Evolutionary conservation across 805 yeast genomes (phyloP).

Genomic region (Lachancea kluyveri): DNA sequence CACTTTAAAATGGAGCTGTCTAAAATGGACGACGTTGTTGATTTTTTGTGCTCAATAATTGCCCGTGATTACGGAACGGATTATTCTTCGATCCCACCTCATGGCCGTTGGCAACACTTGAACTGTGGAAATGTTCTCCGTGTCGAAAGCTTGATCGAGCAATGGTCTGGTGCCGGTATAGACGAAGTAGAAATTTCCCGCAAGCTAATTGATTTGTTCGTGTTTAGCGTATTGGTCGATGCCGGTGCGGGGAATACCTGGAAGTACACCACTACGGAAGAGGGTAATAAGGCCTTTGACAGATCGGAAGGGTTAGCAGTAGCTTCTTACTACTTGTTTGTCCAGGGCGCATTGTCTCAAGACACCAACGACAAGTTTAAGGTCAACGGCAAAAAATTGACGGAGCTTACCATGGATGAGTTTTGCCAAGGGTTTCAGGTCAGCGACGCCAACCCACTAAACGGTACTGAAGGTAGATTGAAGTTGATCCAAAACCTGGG

Average conservation of each 20-base stretch:
- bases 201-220: conserved; percentile 50
- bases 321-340: conserved; percentile 51
- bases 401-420: conserved; percentile 29
- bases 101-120: conserved; percentile 64
- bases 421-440: conserved; percentile 44
- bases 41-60: conserved; percentile 41
- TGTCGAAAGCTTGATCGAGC: conserved; percentile 36
- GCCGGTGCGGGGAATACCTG: conserved; percentile 65
- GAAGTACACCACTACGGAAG: conserved; percentile 38
- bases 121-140: conserved; percentile 45
- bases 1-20: conserved; percentile 40
- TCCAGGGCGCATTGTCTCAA: conserved; percentile 40
- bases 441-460: conserved; percentile 40
- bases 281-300: conserved; percentile 23
- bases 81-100: conserved; percentile 48
- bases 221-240: conserved; percentile 55
- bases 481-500: conserved; percentile 44
- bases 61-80: conserved; percentile 39
- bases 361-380: conserved; percentile 31
- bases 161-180: conserved; percentile 32
- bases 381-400: conserved; percentile 40
- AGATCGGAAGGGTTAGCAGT: conserved; percentile 64
- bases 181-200: conserved; percentile 43
- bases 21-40: conserved; percentile 38
- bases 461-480: conserved; percentile 51